Evolutionary conservation across 495 filamentous ascomycete species (phyloP), one percentile per base, ranked within the genome.

Genomic region (Gamarada debralockiae): DNA sequence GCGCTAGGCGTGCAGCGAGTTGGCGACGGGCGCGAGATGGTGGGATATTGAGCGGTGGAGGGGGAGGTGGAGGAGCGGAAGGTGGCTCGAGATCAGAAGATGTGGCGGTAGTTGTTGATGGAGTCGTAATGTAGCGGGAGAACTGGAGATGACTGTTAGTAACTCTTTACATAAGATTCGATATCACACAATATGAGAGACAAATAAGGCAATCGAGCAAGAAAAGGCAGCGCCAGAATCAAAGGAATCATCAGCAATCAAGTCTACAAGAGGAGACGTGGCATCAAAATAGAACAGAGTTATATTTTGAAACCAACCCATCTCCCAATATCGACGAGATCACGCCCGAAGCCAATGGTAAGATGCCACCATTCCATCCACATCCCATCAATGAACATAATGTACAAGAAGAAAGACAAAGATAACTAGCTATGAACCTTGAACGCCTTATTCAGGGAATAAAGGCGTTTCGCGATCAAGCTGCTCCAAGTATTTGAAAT

Each of bases 11-110:
- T 24, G 84, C 86, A 24, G 89, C 90, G 15, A 96, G 76, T 67
- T 95, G 91, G 17, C 89, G 78, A 15, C 91, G 82, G 17, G 91
- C 91, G n/a, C 91, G 80, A 2, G 89, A 92, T 2, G 91, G 91
- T 9, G 86, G 85, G 20, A 90, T 80, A 61, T 91, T 90, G 31
- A 87, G 75, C 4, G 85, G 84, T 3, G 85, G 80, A 1, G 84
- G 84, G 0, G 79, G 75, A 8, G 79, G 77, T 0, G 78, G 75
- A 0, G 74, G 70, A 14, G 77, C 70, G 17, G 73, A 74, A 2
- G 74, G 76, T 12, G 76, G 74, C 50, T 78, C 62, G 24, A 60
- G 54, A n/a, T 2, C 25, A 15, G 44, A 29, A 15, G 62, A 57
- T 10, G 53, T 50, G 15, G 57, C 62, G 29, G 57, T 55, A 21